phyloP scores from a whole-genome alignment of 129 eudicot species.

The Smallanthus sonchifolius region DNA sequence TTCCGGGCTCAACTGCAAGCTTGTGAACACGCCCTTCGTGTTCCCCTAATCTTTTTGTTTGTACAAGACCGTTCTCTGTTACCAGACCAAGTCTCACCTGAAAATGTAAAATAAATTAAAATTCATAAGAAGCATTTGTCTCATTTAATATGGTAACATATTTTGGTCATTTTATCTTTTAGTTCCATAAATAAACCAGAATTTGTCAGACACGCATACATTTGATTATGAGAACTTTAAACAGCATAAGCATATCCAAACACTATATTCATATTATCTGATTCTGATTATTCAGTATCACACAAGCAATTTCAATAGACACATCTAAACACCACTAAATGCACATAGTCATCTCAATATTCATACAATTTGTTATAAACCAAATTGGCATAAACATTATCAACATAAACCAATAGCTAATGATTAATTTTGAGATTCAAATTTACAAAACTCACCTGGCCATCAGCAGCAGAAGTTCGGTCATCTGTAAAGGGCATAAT shows the following conservation, averaged over 20 bases:
- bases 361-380: not conserved
- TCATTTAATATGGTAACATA: not conserved
- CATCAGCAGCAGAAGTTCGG: conserved; percentile 82
- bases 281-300: not conserved
- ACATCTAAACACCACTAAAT: not conserved
- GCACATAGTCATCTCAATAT: not conserved
- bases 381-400: not conserved
- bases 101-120: not conserved
- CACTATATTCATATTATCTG: not conserved
- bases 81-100: conserved; percentile 79
- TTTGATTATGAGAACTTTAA: not conserved
- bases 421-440: not conserved
- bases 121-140: not conserved
- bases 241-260: not conserved
- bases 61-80: conserved; percentile 53
- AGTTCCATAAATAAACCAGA: not conserved
- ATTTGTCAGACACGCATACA: not conserved
- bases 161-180: not conserved
- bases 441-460: conserved; percentile 46
- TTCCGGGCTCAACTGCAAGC: conserved; percentile 86
- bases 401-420: not conserved
- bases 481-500: conserved; percentile 79
- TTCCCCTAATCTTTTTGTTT: conserved; percentile 62
- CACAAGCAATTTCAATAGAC: not conserved
- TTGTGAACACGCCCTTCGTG: conserved; percentile 80